phyloP scores from a whole-genome alignment of 176 grass and related monocot species.

The Guadua angustifolia region DNA sequence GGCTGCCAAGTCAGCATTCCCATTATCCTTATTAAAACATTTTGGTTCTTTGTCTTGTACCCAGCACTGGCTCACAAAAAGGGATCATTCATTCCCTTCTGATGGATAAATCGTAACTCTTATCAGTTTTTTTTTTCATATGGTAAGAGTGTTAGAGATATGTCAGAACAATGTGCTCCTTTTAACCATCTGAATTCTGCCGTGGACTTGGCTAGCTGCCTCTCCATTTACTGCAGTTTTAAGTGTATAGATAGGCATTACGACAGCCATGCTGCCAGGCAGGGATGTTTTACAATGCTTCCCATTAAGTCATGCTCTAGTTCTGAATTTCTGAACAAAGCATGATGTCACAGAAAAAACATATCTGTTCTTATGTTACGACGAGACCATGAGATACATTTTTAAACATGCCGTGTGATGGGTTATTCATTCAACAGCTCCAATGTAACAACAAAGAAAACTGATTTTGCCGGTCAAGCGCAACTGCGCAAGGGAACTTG shows the following conservation, averaged over 20 bases:
- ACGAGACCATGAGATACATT: neutral
- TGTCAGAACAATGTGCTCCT: neutral
- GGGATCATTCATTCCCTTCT: neutral
- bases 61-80: slow-evolving; percentile 18
- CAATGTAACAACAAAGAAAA: neutral
- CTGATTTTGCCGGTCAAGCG: neutral
- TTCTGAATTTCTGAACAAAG: neutral
- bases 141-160: too few relatives aligned
- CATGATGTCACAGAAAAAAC: neutral
- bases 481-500: neutral
- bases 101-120: neutral
- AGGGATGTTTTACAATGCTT: neutral
- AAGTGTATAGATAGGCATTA: too few relatives aligned
- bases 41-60: slow-evolving; percentile 16
- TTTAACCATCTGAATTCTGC: neutral
- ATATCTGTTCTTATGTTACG: neutral
- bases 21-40: slow-evolving; percentile 45
- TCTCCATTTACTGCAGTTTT: neutral
- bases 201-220: neutral
- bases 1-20: slow-evolving; percentile 47
- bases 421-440: neutral
- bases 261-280: neutral
- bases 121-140: too few relatives aligned
- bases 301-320: neutral
- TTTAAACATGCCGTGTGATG: neutral